A percentile compares a stretch with the other conserved stretches of the same genome.
phyloP scores from a whole-genome alignment of 2,329 filamentous ascomycete genomes.

The Epichloe bromicola region DNA sequence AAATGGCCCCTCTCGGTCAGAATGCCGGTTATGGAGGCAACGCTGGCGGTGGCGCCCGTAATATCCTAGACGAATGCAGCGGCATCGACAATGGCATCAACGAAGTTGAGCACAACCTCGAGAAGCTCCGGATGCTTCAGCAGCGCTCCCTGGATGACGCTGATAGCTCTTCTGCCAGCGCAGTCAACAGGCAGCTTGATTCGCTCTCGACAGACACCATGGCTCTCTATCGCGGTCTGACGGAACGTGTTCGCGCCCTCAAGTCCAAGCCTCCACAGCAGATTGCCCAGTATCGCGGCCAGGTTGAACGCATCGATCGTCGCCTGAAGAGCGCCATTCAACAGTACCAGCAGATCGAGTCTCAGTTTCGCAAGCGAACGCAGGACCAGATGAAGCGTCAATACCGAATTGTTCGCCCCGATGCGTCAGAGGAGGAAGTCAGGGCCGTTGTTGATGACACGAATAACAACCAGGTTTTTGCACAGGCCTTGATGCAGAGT shows the following conservation, averaged over 20 bases:
- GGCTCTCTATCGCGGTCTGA: slow-evolving; percentile 66
- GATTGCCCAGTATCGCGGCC: slow-evolving; percentile 59
- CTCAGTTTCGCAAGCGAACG: slow-evolving; percentile 64
- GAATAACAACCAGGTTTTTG: slow-evolving; percentile 78
- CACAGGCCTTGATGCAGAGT: slow-evolving; percentile 71
- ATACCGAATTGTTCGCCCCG: slow-evolving; percentile 77
- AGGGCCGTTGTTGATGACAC: slow-evolving; percentile 57
- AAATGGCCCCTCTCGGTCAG: slow-evolving; percentile 55
- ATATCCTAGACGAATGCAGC: slow-evolving; percentile 70
- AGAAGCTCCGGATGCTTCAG: slow-evolving; percentile 59
- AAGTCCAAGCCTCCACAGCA: slow-evolving; percentile 71
- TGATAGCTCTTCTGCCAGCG: slow-evolving; percentile 54
- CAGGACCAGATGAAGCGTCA: slow-evolving; percentile 78
- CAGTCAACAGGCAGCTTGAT: slow-evolving; percentile 58
- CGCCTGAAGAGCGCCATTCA: slow-evolving; percentile 71
- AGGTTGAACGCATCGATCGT: slow-evolving; percentile 70
- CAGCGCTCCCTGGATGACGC: slow-evolving; percentile 62
- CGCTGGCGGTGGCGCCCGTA: slow-evolving; percentile 50
- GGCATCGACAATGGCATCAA: slow-evolving; percentile 69
- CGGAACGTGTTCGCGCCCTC: slow-evolving; percentile 65
- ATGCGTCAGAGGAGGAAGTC: slow-evolving; percentile 68
- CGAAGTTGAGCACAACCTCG: slow-evolving; percentile 58
- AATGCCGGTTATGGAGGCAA: slow-evolving; percentile 30
- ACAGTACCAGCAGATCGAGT: slow-evolving; percentile 69
- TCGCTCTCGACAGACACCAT: slow-evolving; percentile 67